A percentile compares a stretch with the other conserved stretches of the same genome.
Evolutionary conservation across 768 basidiomycete species (phyloP).

Genomic region (Antrodiella citrinella): DNA sequence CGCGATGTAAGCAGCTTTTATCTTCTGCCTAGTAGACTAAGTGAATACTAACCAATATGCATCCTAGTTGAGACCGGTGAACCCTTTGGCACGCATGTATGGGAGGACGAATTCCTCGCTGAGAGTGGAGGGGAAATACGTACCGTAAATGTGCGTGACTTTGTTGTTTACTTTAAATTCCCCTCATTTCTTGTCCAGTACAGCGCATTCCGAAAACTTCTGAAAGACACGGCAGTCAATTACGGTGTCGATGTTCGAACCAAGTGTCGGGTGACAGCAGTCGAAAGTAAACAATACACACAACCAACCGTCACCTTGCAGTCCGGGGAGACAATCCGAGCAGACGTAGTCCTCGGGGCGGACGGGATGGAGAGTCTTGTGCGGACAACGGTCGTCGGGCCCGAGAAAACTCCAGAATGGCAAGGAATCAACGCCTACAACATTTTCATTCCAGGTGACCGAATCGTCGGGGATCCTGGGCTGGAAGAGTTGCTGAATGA

Average conservation of each 20-base stretch:
- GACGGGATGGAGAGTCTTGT: conserved; percentile 10
- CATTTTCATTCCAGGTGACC: neutral
- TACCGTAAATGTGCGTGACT: conserved; percentile 39
- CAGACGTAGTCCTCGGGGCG: conserved; percentile 23
- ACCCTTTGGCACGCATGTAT: conserved; percentile 33
- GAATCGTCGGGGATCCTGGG: neutral
- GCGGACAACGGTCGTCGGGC: neutral
- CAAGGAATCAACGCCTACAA: neutral
- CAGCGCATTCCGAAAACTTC: conserved; percentile 19
- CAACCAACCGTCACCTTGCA: conserved; percentile 17
- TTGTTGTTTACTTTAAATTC: too few relatives aligned
- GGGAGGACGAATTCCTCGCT: conserved; percentile 38
- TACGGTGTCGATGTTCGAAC: conserved; percentile 13
- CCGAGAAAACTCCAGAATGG: neutral
- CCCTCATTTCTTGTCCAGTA: conserved; percentile 12
- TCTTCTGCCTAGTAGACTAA: neutral
- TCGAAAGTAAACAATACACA: conserved; percentile 3
- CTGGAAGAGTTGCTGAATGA: neutral
- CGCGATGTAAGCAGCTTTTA: neutral
- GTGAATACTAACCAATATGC: too few relatives aligned
- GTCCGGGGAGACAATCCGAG: conserved; percentile 18
- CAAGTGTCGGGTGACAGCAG: conserved; percentile 8
- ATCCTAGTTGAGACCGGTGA: conserved; percentile 36
- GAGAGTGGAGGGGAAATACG: conserved; percentile 42
- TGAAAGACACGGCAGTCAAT: conserved; percentile 18